Conservation (phyloP, 2,329 filamentous ascomycete species). For the Stagonosporopsis vannaccii region DNA sequence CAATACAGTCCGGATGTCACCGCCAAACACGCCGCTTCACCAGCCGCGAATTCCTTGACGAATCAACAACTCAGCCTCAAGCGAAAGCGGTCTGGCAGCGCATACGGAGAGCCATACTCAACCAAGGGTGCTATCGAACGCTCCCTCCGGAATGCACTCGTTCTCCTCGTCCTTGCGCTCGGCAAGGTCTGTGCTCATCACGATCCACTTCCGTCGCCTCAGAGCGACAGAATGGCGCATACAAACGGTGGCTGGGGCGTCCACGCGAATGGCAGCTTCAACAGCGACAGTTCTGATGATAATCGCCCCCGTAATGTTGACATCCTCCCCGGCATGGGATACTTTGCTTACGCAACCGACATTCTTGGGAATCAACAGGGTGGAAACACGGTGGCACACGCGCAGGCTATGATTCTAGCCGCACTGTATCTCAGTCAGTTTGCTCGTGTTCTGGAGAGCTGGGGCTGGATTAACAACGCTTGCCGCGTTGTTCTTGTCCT, state of each 20-base stretch:
- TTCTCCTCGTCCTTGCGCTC: conserved; percentile 82
- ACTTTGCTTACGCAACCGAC: conserved; percentile 85
- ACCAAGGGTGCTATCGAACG: conserved; percentile 35
- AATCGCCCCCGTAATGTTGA: conserved; percentile 71
- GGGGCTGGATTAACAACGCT: conserved; percentile 70
- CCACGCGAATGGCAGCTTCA: conserved; percentile 46
- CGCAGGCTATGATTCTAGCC: conserved; percentile 84
- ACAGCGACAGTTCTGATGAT: conserved; percentile 35
- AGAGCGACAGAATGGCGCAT: conserved; percentile 55
- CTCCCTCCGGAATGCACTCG: conserved; percentile 70
- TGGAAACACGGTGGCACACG: conserved; percentile 80
- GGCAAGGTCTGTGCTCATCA: conserved; percentile 77
- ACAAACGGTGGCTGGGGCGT: conserved; percentile 33
- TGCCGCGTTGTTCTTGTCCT: conserved; percentile 72
- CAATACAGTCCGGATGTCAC: conserved; percentile 45
- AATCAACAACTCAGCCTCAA: conserved; percentile 34
- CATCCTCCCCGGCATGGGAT: conserved; percentile 85
- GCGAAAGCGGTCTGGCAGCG: conserved; percentile 45
- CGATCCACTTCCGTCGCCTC: conserved; percentile 61
- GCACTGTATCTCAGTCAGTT: conserved; percentile 90
- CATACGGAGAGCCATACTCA: conserved; percentile 35
- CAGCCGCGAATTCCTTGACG: conserved; percentile 25
- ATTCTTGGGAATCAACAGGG: conserved; percentile 84
- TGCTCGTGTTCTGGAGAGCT: conserved; percentile 86
- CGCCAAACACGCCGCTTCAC: conserved; percentile 30